Conservation (phyloP, 75 land plant genomes). For the Cunninghamia lanceolata region DNA sequence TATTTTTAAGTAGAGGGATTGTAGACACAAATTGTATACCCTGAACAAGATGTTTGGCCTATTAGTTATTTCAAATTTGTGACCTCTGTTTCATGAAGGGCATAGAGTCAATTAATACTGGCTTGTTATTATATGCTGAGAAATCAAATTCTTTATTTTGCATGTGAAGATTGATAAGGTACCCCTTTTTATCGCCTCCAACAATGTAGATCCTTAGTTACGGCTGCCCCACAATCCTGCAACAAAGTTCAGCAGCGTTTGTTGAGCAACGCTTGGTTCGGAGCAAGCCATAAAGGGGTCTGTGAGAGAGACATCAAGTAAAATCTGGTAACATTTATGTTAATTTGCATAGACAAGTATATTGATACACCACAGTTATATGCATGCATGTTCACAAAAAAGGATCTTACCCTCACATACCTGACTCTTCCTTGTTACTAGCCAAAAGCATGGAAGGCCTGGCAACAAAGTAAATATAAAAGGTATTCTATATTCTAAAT, state of each 20-base stretch:
- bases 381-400: neutral
- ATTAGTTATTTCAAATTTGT: neutral
- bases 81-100: neutral
- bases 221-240: constrained; percentile 11
- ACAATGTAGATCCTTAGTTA: constrained; percentile 8
- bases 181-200: constrained; percentile 6
- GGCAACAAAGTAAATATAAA: neutral
- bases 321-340: constrained; percentile 4
- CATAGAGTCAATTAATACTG: neutral
- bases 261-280: constrained; percentile 7
- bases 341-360: constrained; percentile 1
- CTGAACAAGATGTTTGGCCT: neutral
- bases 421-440: neutral
- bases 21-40: neutral
- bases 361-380: neutral
- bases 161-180: neutral
- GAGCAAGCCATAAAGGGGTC: constrained; percentile 8
- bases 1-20: neutral
- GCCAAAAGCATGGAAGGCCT: constrained; percentile 1
- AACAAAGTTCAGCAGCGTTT: constrained; percentile 10
- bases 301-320: constrained; percentile 14
- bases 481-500: neutral
- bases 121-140: neutral
- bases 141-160: neutral
- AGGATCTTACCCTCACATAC: constrained; percentile 6